phyloP scores from a whole-genome alignment of 495 filamentous ascomycete genomes.

The Annulohypoxylon nitens region DNA sequence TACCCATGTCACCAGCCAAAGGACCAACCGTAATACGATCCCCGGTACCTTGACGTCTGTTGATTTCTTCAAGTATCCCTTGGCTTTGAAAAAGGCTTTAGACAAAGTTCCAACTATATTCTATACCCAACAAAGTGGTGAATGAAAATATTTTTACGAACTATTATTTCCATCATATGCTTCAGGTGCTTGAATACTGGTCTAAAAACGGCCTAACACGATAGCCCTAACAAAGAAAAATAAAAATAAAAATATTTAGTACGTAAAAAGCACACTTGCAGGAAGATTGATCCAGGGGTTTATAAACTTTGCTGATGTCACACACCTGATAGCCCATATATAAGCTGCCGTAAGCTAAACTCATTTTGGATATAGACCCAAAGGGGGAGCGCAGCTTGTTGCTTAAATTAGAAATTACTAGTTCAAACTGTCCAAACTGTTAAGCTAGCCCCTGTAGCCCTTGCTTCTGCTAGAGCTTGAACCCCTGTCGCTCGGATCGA shows the following conservation, averaged over 20 bases:
- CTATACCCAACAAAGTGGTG: background rate
- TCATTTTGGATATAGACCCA: background rate
- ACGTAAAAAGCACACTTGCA: too few species aligned
- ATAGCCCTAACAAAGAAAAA: too few species aligned
- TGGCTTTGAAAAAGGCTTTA: too few species aligned
- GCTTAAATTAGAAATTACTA: conserved; percentile 12
- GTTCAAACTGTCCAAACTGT: background rate
- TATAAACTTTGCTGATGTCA: background rate
- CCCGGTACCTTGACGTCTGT: too few species aligned
- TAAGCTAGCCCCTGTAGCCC: background rate
- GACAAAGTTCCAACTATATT: too few species aligned
- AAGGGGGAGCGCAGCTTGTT: background rate
- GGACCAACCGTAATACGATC: too few species aligned
- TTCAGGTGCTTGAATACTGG: too few species aligned
- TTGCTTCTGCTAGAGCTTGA: background rate
- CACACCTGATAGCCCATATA: background rate
- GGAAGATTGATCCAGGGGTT: background rate
- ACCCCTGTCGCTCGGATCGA: background rate
- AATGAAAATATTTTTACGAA: background rate
- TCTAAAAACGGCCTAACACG: too few species aligned
- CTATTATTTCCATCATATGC: too few species aligned
- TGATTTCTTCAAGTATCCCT: too few species aligned
- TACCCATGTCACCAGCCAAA: too few species aligned
- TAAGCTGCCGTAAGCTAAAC: background rate
- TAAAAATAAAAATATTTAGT: too few species aligned